These are phyloP conservation scores for Boletus insuetus DNA, from an alignment of 768 basidiomycete genomes.

Conservation along the genomic window DNA sequence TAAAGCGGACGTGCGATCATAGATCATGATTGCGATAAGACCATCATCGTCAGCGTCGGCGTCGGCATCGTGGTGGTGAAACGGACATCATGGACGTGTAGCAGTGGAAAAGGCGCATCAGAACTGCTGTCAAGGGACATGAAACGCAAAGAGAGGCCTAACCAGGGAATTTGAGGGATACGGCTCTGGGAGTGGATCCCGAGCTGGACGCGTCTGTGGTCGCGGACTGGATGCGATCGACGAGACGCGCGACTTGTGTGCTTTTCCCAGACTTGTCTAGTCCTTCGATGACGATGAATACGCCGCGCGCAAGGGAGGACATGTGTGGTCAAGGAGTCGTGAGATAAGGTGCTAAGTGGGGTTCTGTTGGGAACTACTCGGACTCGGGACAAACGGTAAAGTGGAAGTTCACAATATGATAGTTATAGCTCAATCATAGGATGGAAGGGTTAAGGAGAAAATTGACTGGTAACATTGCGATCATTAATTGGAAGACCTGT, in stretches of 20 bases:
- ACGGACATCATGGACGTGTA: background rate
- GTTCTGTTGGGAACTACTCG: no score
- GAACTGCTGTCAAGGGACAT: background rate
- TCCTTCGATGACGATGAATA: constrained; percentile 93
- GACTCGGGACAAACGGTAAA: no score
- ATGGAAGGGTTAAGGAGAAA: no score
- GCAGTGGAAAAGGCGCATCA: background rate
- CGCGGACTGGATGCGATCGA: constrained; percentile 45
- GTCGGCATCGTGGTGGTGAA: background rate
- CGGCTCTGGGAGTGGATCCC: constrained; percentile 31
- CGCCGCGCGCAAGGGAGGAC: constrained; percentile 44
- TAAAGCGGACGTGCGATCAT: background rate
- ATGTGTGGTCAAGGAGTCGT: background rate
- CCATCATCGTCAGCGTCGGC: background rate
- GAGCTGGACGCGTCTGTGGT: background rate
- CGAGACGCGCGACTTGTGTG: constrained; percentile 73
- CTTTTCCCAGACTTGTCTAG: constrained; percentile 96
- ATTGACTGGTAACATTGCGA: no score
- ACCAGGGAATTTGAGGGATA: constrained; percentile 91
- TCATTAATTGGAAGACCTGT: no score
- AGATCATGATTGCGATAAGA: background rate
- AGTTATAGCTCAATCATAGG: no score
- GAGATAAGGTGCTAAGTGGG: no score
- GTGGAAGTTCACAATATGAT: no score
- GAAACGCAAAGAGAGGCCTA: constrained; percentile 12